Base-by-base conservation (phyloP, 2,329 filamentous ascomycete genomes). In the Xylaria multiplex region DNA sequence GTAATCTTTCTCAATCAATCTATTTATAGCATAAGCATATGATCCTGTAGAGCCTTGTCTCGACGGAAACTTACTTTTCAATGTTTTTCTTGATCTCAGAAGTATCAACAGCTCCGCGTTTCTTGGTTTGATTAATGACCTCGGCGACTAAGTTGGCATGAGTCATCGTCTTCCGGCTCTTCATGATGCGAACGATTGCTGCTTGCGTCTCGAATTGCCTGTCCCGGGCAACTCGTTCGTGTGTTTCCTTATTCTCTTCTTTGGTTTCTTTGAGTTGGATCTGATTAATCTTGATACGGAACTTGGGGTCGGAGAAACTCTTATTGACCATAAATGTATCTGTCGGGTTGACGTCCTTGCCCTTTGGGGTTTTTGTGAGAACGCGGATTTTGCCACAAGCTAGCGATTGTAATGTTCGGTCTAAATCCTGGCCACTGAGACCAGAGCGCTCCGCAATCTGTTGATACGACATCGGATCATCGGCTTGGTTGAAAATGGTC, bases 241-340 rank as follows among this genome's bases (percentile, higher is more conserved):
- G 93, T 1, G 94, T 98, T 73, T 91, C 93, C 79, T 93, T 92
- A 81, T 97, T 97, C 80, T 99, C 96, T 75, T 95, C 91, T 74
- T 91, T 92, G 0, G 96, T 98, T 81, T 99, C 96, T 80, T 96
- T 96, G 57, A 97, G 86, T 80, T 99, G 96, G 72, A 99, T 96
- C 80, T 97, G 95, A 81, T 98, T 99, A 83, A 99, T 97, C 83
- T 99, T 99, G 81, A 99, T 90, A 63, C 93, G 89, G 79, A 92
- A 91, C 79, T 96, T 97, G 22, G 90, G 86, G 75, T 97, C 91
- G 2, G 82, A 82, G 79, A 99, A 99, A 16, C 78, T 77, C 50
- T 85, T 79, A 81, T 97, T 97, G 75, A 97, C 90, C 0, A 88
- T 88, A 75, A 99, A 99, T 0, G 90, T 92, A 79, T 99, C 96